Evolutionary conservation across 176 grass and related monocot species (phyloP).

Genomic region (Cocos nucifera): DNA sequence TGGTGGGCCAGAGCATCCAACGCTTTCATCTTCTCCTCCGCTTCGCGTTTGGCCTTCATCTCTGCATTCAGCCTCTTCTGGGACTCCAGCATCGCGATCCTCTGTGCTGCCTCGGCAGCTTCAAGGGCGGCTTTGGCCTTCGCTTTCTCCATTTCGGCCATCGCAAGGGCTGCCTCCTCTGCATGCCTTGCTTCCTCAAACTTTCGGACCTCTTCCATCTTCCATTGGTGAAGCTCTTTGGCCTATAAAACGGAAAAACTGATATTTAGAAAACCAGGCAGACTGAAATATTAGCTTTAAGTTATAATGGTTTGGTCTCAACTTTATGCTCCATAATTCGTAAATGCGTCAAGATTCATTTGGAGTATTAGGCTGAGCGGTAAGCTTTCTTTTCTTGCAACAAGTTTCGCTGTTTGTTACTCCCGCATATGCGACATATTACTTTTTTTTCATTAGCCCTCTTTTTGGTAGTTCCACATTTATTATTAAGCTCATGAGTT

Average conservation of each 20-base stretch:
- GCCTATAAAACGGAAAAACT: slow-evolving; percentile 12
- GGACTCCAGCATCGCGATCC: slow-evolving; percentile 72
- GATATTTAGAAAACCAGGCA: too few species aligned
- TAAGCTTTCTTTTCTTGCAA: too few species aligned
- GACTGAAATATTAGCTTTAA: too few species aligned
- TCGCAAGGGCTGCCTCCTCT: slow-evolving; percentile 55
- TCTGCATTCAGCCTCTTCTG: slow-evolving; percentile 67
- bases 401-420: too few species aligned
- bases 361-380: too few species aligned
- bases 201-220: slow-evolving; percentile 60
- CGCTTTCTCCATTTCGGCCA: slow-evolving; percentile 73
- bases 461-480: too few species aligned
- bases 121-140: slow-evolving; percentile 71
- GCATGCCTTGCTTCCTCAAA: slow-evolving; percentile 57
- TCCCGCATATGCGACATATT: too few species aligned
- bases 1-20: slow-evolving; percentile 45
- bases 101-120: slow-evolving; percentile 59
- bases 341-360: too few species aligned
- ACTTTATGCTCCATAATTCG: too few species aligned
- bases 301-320: too few species aligned
- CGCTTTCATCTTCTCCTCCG: slow-evolving; percentile 71
- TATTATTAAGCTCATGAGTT: too few species aligned
- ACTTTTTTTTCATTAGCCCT: too few species aligned
- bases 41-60: slow-evolving; percentile 60
- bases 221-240: slow-evolving; percentile 59